These are phyloP conservation scores for Hypoxylon sp. DNA, from an alignment of 2,329 filamentous ascomycete genomes.

Conservation along the genomic window DNA sequence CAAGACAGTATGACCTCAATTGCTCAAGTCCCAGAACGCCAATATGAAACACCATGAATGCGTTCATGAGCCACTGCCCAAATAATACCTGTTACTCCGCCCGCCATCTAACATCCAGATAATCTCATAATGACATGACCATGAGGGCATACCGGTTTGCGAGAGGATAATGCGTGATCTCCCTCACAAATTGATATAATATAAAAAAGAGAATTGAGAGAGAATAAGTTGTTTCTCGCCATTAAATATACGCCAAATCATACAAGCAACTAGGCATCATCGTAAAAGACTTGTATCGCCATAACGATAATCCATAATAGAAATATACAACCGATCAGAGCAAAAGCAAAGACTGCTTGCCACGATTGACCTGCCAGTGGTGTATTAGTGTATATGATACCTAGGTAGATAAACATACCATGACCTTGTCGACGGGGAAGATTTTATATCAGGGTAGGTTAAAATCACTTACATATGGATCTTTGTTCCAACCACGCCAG, in stretches of 20 bases:
- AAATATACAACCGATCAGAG: conserved; percentile 71
- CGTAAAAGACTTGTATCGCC: conserved; percentile 74
- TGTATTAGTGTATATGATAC: conserved; percentile 33
- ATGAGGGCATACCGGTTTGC: background rate
- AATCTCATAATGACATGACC: background rate
- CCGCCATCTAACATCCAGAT: background rate
- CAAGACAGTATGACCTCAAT: background rate
- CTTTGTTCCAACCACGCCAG: conserved; percentile 75
- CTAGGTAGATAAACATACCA: background rate
- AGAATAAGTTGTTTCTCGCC: background rate
- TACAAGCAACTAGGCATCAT: conserved; percentile 32
- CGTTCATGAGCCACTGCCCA: background rate
- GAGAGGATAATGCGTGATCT: background rate
- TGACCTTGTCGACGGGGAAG: background rate
- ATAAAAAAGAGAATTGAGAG: background rate
- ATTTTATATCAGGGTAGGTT: background rate
- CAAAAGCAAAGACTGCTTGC: conserved; percentile 76
- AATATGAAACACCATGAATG: background rate
- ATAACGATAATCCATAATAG: conserved; percentile 79
- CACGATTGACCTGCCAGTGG: conserved; percentile 68
- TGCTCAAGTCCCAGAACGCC: background rate
- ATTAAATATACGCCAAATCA: background rate
- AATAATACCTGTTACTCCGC: background rate
- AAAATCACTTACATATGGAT: conserved; percentile 69
- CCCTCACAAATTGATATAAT: background rate